Conservation (phyloP, 2,329 filamentous ascomycete genomes). For the Neoascochyta sp. region DNA sequence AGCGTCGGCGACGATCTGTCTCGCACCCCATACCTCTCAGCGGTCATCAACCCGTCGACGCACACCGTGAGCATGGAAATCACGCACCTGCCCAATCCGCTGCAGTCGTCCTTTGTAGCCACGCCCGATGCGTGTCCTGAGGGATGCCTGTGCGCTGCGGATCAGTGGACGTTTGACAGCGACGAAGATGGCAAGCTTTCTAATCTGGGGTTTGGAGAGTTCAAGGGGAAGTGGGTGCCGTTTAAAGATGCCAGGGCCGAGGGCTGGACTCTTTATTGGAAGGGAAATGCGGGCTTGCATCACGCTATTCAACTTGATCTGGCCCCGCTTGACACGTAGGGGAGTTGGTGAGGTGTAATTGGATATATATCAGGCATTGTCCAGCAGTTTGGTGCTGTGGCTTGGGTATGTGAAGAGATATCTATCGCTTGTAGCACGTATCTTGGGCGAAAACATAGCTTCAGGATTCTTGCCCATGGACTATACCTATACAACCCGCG, state of each 20-base stretch:
- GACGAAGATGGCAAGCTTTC: not conserved
- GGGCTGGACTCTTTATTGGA: slow-evolving; percentile 23
- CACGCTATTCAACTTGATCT: slow-evolving; percentile 10
- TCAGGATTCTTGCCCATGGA: too few species aligned
- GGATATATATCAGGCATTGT: not conserved
- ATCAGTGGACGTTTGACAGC: slow-evolving; percentile 10
- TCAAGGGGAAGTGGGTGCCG: slow-evolving; percentile 12
- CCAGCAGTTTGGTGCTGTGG: not conserved
- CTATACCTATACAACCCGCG: too few species aligned
- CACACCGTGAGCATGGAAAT: slow-evolving; percentile 10
- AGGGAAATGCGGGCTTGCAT: slow-evolving; percentile 6
- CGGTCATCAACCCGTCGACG: slow-evolving; percentile 10
- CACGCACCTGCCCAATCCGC: slow-evolving; percentile 8
- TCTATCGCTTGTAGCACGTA: too few species aligned
- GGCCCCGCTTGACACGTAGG: not conserved
- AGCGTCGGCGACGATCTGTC: slow-evolving; percentile 7
- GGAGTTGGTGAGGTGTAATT: not conserved
- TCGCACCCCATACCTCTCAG: slow-evolving; percentile 12
- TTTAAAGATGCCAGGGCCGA: slow-evolving; percentile 16
- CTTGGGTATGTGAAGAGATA: too few species aligned
- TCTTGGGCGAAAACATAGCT: too few species aligned
- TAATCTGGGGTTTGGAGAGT: slow-evolving; percentile 11
- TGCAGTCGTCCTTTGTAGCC: slow-evolving; percentile 4
- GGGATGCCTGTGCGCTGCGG: slow-evolving; percentile 10
- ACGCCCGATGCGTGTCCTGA: slow-evolving; percentile 10